Evolutionary conservation across 2,329 filamentous ascomycete species (phyloP).

Genomic region (Verticillium nonalfalfae): DNA sequence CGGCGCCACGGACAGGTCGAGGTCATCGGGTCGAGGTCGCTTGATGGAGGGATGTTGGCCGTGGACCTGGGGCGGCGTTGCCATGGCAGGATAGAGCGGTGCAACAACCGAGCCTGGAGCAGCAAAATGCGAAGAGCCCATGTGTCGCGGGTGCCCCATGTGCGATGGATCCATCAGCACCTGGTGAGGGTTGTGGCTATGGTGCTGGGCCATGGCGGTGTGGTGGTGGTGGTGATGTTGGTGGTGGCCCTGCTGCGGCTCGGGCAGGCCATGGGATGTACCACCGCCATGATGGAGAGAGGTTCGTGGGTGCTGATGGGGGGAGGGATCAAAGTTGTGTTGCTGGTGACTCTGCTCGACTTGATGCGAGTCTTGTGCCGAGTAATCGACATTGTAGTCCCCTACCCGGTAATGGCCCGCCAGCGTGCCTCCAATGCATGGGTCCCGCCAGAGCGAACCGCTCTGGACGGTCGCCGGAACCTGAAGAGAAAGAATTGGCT

Average conservation of each 20-base stretch:
- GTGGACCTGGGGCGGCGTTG: constrained; percentile 29
- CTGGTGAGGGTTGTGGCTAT: constrained; percentile 45
- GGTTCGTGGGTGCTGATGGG: constrained; percentile 32
- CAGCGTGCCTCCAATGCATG: constrained; percentile 67
- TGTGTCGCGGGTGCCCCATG: constrained; percentile 43
- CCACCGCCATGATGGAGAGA: constrained; percentile 40
- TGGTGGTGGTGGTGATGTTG: constrained; percentile 28
- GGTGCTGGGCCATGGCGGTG: constrained; percentile 16
- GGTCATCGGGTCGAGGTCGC: constrained; percentile 50
- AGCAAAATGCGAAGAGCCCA: constrained; percentile 48
- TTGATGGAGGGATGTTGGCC: constrained; percentile 31
- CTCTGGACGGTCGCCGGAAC: constrained; percentile 65
- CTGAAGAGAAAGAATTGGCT: constrained; percentile 55
- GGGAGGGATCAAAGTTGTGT: constrained; percentile 52
- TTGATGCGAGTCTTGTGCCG: constrained; percentile 60
- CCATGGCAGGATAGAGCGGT: constrained; percentile 45
- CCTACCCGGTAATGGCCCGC: constrained; percentile 68
- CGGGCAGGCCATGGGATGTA: constrained; percentile 36
- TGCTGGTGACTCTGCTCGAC: constrained; percentile 58
- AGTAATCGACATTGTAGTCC: constrained; percentile 71
- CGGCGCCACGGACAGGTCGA: constrained; percentile 47
- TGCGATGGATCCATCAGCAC: constrained; percentile 51
- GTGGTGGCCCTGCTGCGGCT: constrained; percentile 31
- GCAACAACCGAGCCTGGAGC: constrained; percentile 39
- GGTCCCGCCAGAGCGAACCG: constrained; percentile 71